Evolutionary conservation across 2,329 filamentous ascomycete genomes (phyloP), one percentile per base, ranked within the genome.

Genomic region (Verticillium alfalfae): DNA sequence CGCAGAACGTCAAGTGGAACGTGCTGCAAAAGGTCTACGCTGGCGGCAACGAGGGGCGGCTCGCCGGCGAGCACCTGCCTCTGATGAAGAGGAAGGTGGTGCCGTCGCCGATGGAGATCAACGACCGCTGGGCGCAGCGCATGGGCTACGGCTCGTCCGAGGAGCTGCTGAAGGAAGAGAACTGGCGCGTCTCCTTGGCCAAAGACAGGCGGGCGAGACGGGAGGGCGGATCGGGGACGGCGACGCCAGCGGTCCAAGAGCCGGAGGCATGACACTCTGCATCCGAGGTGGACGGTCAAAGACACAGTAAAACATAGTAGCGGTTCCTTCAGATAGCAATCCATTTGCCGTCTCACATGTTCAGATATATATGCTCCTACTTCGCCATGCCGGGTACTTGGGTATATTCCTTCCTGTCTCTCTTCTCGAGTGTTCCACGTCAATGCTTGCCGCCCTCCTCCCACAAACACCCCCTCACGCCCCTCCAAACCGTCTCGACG

Each of bases 401-500:
- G 26, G 22, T 54, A 49, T 39, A 31, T 39, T 38, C 26, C 26
- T 31, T 31, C 5, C 5, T 5, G 5, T 31, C 5, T 31, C 26
- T 31, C 63, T 60, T 38, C 59, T 59, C 34, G 54, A 58, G 12
- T 39, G 58, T 16, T 10, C 9, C 22, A 16, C 26, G 12, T 56
- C 54, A 56, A 12, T 12, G 18, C 58, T 59, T 59, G 13, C 41
- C 57, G 16, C 69, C 65, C 26, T 70, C 68, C 71, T 91, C 92
- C 73, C 93, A 96, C 64, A 99, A 78, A 76, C 93, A 97, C 61
- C 85, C 87, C 67, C 91, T 85, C 2, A 89, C 86, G 0, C 93
- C 94, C 68, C 92, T 87, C 95, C 95, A 98, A 2, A 98, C 94
- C 67, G 87, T 84, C 78, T 97, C 93, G 34, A 98, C 81, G 61